These are phyloP conservation scores for Atkinsonella hypoxylon DNA, from an alignment of 2,329 filamentous ascomycete species.

Conservation along the genomic window DNA sequence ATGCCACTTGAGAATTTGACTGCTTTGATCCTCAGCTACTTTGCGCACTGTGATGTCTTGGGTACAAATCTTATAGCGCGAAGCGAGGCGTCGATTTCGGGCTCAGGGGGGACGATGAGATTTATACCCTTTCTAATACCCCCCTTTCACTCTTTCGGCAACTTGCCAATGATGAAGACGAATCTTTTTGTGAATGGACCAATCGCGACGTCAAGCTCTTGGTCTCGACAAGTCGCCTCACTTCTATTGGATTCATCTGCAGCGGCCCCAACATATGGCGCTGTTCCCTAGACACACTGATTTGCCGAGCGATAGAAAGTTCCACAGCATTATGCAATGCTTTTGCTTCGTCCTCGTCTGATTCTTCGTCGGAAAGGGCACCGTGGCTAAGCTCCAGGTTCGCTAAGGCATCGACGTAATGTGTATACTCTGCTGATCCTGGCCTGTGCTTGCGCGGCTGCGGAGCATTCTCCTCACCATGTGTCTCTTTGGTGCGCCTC, in stretches of 20 bases:
- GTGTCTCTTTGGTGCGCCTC: background rate
- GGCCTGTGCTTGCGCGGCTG: background rate
- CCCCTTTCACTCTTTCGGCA: slow-evolving; percentile 42
- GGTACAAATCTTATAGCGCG: too few relatives aligned
- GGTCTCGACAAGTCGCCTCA: slow-evolving; percentile 19
- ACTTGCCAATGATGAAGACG: slow-evolving; percentile 21
- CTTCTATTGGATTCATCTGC: slow-evolving; percentile 16
- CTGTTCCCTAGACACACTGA: slow-evolving; percentile 52
- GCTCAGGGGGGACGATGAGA: too few relatives aligned
- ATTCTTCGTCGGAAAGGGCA: slow-evolving; percentile 1
- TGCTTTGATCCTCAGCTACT: too few relatives aligned
- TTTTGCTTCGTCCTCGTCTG: slow-evolving; percentile 11
- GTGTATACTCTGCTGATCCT: background rate
- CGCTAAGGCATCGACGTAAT: background rate
- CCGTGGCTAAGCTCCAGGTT: background rate
- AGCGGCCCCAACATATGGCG: slow-evolving; percentile 46
- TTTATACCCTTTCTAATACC: slow-evolving; percentile 34
- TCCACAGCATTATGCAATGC: slow-evolving; percentile 45
- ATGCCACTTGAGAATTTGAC: too few relatives aligned
- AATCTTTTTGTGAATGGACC: slow-evolving; percentile 24
- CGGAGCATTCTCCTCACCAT: background rate
- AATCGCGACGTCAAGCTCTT: slow-evolving; percentile 34
- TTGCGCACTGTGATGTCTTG: too few relatives aligned
- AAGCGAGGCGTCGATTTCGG: too few relatives aligned
- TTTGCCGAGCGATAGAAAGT: slow-evolving; percentile 56